Base-by-base conservation (phyloP, 345 rosid genomes). In the Populus tremula region DNA sequence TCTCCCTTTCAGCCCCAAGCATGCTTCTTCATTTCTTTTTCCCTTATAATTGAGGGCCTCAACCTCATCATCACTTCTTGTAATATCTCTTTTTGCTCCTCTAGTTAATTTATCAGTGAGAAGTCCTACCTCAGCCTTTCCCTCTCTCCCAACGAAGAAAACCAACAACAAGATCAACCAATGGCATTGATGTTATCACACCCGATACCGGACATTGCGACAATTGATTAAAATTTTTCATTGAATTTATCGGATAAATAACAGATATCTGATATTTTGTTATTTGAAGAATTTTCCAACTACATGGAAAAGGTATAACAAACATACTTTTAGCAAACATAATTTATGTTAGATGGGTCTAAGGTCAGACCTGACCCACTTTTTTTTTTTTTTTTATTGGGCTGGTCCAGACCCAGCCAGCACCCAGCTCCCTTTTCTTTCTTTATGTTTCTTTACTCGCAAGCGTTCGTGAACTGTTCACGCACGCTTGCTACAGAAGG, bases 141-240 rank as follows among this genome's bases (percentile, higher is more conserved):
- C 98, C 62, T 70, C 85, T 76, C 74, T 86, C 79, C 97, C 94
- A 12, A 82, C 84, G 0, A 93, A 93, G 84, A 93, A 91, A 82
- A 33, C 99, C 99, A 70, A 91, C 84, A 23, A 97, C 94, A 43
- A 87, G 81, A 84, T 41, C 92, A 64, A 90, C 96, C 38, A 80
- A 83, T 76, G 82, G 5, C 5, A 33, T 29, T 29, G 31, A 33
- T 33, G 35, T 0, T 33, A 5, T 33, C 35, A 33, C 3, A 0
- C 5, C n/a, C n/a, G n/a, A n/a, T n/a, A n/a, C 0, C 0, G 0
- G 5, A 33, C 0, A 33, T 33, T 0, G 5, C 5, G 0, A 0
- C 0, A 0, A 33, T 0, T 0, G 0, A 33, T 33, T 33, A 0
- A 33, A 33, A 33, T 0, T 33, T 33, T 33, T 33, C 0, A 33